These are phyloP conservation scores for Aspergillus terreus DNA, from an alignment of 2,329 filamentous ascomycete species.

Conservation along the genomic window DNA sequence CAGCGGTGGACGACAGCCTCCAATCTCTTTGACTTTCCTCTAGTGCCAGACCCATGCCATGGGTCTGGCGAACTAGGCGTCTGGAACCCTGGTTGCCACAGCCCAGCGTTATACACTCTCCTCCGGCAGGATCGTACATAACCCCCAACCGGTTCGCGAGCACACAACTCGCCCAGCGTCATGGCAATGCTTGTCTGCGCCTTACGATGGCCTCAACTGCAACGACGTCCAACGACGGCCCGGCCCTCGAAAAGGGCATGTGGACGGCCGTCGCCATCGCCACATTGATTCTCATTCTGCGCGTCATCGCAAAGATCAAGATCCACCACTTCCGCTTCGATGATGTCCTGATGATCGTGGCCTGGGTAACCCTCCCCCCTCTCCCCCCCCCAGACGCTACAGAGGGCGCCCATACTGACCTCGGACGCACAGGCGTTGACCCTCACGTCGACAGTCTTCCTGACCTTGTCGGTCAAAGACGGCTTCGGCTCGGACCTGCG, in stretches of 20 bases:
- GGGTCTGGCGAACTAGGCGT: no score
- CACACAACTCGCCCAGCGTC: neutral
- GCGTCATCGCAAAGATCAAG: constrained; percentile 27
- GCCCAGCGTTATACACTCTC: no score
- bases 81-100: no score
- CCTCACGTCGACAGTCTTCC: constrained; percentile 20
- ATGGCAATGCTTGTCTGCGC: neutral
- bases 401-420: neutral
- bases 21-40: no score
- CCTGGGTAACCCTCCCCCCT: constrained; percentile 15
- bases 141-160: neutral
- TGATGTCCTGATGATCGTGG: constrained; percentile 28
- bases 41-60: no score
- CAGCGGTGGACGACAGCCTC: no score
- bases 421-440: constrained; percentile 16
- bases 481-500: constrained; percentile 24
- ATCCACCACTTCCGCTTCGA: constrained; percentile 25
- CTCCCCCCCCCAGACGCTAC: no score
- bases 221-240: constrained; percentile 11
- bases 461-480: constrained; percentile 22
- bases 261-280: constrained; percentile 26
- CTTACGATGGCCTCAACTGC: neutral
- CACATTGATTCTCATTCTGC: constrained; percentile 22
- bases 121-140: no score
- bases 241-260: constrained; percentile 21